Evolutionary conservation across 768 basidiomycete genomes (phyloP), one percentile per base, ranked within the genome.

Genomic region (Trichaptum fuscoviolaceum): DNA sequence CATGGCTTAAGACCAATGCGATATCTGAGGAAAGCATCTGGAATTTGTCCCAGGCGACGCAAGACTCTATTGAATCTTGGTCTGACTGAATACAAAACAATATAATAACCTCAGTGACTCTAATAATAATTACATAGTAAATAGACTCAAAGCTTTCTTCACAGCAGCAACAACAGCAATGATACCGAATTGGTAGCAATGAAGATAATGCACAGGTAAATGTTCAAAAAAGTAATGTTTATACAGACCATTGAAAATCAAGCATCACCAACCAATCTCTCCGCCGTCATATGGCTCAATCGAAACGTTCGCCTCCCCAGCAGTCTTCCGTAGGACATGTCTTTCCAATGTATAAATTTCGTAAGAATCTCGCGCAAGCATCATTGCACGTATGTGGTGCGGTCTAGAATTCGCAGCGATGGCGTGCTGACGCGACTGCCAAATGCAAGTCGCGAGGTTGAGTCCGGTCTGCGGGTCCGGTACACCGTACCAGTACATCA

Each of bases 381-480:
- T 84, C 88, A 93, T 93, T 1, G 96, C 96, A 52, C 82, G 82
- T 65, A 90, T 83, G 72, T 98, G 96, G 66, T 90, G 83, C 17
- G 93, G 93, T 7, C 88, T 84, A 0, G 87, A 85, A 70, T 87
- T 93, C 0, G 95, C 95, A 3, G 87, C 87, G 27, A 88, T 78
- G 4, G 96, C 96, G 68, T 95, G 90, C 70, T 84, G 84, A 7
- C 95, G 87, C 57, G 91, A 93, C 77, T 91, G 89, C 96, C 96
- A 99, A 57, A 99, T 90, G 78, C 96, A 98, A 20, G 95, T 97
- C 8, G 96, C 95, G 64, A 97, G 85, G 75, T 98, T 98, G 77
- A 91, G 81, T 1, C 94, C 88, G 0, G 91, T 91, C 42, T 81
- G 74, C 62, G 83, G 83, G 70, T 92, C 79, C 0, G 95, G 95